A percentile compares a stretch with the other conserved stretches of the same genome.
These are phyloP conservation scores for Rubia yunnanensis DNA, from an alignment of 257 asterid species.

Conservation along the genomic window DNA sequence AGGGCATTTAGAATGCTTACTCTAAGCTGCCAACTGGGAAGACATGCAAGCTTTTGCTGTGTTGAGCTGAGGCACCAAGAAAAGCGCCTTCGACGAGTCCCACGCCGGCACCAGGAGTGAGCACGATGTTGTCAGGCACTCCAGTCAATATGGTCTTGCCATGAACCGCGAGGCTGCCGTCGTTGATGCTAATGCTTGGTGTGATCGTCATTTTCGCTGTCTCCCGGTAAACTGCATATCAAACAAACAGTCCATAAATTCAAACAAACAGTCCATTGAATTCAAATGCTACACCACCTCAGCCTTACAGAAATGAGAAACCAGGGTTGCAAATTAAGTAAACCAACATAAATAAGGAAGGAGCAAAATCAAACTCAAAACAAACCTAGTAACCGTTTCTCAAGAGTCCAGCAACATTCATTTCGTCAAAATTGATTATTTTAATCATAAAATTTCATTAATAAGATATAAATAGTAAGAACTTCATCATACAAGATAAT, in stretches of 20 bases:
- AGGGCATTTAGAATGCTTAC: slow-evolving; percentile 33
- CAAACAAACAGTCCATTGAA: not conserved
- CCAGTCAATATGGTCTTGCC: slow-evolving; percentile 82
- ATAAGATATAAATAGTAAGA: no score
- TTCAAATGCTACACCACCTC: not conserved
- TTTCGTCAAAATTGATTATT: not conserved
- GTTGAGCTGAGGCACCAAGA: slow-evolving; percentile 73
- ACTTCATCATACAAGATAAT: no score
- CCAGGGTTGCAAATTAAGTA: not conserved
- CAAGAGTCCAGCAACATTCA: not conserved
- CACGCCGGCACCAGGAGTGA: slow-evolving; percentile 70
- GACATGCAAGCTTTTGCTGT: slow-evolving; percentile 72
- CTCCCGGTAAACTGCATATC: slow-evolving; percentile 34
- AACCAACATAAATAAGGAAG: not conserved
- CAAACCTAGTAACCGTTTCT: not conserved
- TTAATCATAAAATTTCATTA: not conserved
- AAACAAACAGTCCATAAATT: slow-evolving; percentile 11
- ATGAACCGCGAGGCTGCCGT: slow-evolving; percentile 86
- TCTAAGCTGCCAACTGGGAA: slow-evolving; percentile 83
- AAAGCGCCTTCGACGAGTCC: slow-evolving; percentile 84
- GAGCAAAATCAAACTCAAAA: not conserved
- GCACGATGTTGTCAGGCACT: slow-evolving; percentile 73
- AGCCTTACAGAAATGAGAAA: not conserved
- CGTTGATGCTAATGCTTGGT: slow-evolving; percentile 66
- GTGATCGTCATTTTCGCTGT: slow-evolving; percentile 69